phyloP scores from a whole-genome alignment of 805 yeast genomes.

The Metschnikowia kofuensis region DNA sequence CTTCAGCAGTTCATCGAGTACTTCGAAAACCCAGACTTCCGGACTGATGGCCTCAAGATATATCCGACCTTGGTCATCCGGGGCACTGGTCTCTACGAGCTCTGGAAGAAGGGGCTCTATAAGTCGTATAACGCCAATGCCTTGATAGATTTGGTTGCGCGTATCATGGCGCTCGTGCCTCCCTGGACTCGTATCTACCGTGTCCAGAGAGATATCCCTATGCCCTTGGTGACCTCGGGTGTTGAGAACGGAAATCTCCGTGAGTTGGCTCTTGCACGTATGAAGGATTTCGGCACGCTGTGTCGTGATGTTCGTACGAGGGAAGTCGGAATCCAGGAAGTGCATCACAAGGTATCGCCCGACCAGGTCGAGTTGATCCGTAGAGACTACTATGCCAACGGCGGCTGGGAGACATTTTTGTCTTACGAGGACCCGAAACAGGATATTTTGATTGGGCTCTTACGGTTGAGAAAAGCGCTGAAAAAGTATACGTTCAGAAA shows the following conservation, averaged over 20 bases:
- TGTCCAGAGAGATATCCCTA: conserved; percentile 98
- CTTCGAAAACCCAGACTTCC: conserved; percentile 93
- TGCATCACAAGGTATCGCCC: conserved; percentile 93
- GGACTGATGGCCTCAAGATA: conserved; percentile 94
- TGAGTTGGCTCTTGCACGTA: conserved; percentile 92
- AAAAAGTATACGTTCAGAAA: conserved; percentile 87
- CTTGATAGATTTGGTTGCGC: conserved; percentile 88
- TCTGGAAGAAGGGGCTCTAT: conserved; percentile 95
- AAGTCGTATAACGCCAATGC: conserved; percentile 94
- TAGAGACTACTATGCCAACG: conserved; percentile 95
- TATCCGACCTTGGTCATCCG: conserved; percentile 96
- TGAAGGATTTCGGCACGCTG: conserved; percentile 96
- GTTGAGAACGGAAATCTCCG: conserved; percentile 96
- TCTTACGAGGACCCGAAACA: conserved; percentile 96
- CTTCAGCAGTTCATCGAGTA: conserved; percentile 93
- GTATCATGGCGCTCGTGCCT: conserved; percentile 93
- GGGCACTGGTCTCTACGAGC: conserved; percentile 95
- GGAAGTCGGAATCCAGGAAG: conserved; percentile 98
- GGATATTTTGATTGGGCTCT: conserved; percentile 88
- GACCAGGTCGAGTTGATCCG: conserved; percentile 95
- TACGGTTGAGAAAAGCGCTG: conserved; percentile 84
- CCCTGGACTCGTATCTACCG: conserved; percentile 99
- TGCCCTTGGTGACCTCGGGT: conserved; percentile 97
- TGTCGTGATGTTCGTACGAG: conserved; percentile 96
- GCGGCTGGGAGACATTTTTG: conserved; percentile 97